Conservation (phyloP, 1,284 basidiomycete species). For the Pseudozyma flocculosa region DNA sequence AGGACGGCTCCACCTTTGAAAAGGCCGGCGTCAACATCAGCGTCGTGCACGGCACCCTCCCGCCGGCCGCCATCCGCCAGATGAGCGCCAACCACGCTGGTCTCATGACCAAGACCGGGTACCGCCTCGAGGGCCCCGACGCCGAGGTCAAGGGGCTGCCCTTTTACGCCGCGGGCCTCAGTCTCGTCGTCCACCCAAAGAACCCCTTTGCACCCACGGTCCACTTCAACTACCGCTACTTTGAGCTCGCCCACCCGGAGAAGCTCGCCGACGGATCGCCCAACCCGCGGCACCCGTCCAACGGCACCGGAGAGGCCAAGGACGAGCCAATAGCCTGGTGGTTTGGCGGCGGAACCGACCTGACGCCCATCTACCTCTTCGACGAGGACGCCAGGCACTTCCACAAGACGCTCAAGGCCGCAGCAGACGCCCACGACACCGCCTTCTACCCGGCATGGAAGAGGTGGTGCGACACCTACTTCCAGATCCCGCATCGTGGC, state of each 20-base stretch:
- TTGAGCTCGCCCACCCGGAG: conserved; percentile 66
- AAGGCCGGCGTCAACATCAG: conserved; percentile 97
- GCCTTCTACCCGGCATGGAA: conserved; percentile 81
- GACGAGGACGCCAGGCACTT: conserved; percentile 85
- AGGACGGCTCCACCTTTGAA: conserved; percentile 75
- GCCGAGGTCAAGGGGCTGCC: conserved; percentile 70
- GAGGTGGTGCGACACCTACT: conserved; percentile 97
- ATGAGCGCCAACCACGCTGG: conserved; percentile 89
- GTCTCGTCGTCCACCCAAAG: conserved; percentile 86
- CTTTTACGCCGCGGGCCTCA: conserved; percentile 90
- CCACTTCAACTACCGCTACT: conserved; percentile 97
- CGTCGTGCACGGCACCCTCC: conserved; percentile 83
- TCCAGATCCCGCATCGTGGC: conserved; percentile 85
- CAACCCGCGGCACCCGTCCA: conserved; percentile 49
- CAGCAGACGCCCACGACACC: conserved; percentile 73
- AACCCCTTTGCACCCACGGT: conserved; percentile 78
- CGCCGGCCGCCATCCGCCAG: conserved; percentile 83
- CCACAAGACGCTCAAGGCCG: conserved; percentile 74
- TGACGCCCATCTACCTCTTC: conserved; percentile 91
- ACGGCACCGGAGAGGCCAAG: conserved; percentile 5
- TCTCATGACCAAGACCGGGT: conserved; percentile 48
- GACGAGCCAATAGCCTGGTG: conserved; percentile 76
- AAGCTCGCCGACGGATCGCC: conserved; percentile 53
- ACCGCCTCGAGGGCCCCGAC: conserved; percentile 59
- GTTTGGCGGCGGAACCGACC: conserved; percentile 96